Base-by-base conservation (phyloP, 2,329 filamentous ascomycete species). In the Aureobasidium sp. region DNA sequence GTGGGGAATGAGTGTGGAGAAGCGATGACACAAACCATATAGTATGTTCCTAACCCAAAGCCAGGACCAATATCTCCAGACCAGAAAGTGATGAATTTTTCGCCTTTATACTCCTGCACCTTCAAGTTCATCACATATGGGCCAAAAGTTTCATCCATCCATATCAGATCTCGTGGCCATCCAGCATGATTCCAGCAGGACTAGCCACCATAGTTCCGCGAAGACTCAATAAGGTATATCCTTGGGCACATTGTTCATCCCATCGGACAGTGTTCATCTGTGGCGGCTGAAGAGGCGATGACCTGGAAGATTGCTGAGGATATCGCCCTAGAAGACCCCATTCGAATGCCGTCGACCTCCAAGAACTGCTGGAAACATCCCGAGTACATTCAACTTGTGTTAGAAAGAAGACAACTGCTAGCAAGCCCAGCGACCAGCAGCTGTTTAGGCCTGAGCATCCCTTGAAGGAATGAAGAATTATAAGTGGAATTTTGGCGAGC, bases 1-100 rank as follows among this genome's bases (percentile, higher is more conserved):
- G 12, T 50, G 22, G 2, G 7, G 40, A 9, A 3, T n/a, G 15
- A 22, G 17, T 47, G 31, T 5, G 19, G 7, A 3, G 22, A 14
- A 14, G n/a, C n/a, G n/a, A n/a, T n/a, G n/a, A n/a, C n/a, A 74
- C 40, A 64, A 58, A 19, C 73, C 72, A 62, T 62, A 17, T 37
- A 47, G 11, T 62, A 62, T n/a, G 49, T 48, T 7, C 60, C 60
- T 5, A 49, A 6, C 6, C 60, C 60, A 22, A 29, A 47, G 8
- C 50, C 69, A 65, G 6, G 72, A 71, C 60, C 68, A 68, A 3
- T 70, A 40, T 71, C 64, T 15, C 74, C 73, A 24, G 69, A 68
- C 73, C 73, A 76, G 62, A 75, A 72, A 1, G 74, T 75, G 14
- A 76, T 63, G 54, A 71, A 75, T 24, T 73, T 66, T 60, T 72